Evolutionary conservation across 176 grass and related monocot genomes (phyloP), one percentile per base, ranked within the genome.

Genomic region (Chloris gayana): DNA sequence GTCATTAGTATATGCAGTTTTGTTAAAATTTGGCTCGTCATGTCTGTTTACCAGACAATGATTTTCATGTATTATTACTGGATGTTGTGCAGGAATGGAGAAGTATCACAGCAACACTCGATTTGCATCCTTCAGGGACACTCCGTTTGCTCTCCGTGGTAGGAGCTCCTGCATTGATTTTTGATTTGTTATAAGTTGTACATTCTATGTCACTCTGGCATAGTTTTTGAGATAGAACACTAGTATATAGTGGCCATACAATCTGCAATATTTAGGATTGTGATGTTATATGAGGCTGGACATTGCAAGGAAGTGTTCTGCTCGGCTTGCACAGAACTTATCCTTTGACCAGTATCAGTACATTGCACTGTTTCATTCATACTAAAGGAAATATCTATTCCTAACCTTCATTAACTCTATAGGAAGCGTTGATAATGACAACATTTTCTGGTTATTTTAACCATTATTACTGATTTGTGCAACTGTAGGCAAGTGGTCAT

Each of bases 71-170:
- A 32, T 22, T 3, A 14, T 54, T 80, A 53, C 61, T 69, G 51
- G 6, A 61, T 83, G 7, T 24, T 70, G 9, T 27, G 54, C 54
- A 88, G 87, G 62, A 70, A 88, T 88, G 87, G 87, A 80, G 15
- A 88, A 80, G 70, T 56, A 62, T 27, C 71, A 80, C 9, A 44
- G 24, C 60, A 84, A 70, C 22, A 13, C 81, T 34, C 51, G 10
- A 11, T 84, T 69, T 80, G 62, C 60, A 39, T 32, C 81, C 19
- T 42, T 84, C 4, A 75, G 33, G 6, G 51, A 84, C 0, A 11
- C 76, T 24, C 70, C 81, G 25, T 84, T 84, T 84, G 87, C 87
- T 80, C 53, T 80, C 3, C 53, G 70, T 63, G 87, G 87, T 88
- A 84, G 54, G 27, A 11, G 53, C 25, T 49, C 6, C 37, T 69